Percentiles rank a stretch among this genome's conserved stretches.
These are phyloP conservation scores for Pistacia atlantica DNA, from an alignment of 345 rosid genomes.

Conservation along the genomic window DNA sequence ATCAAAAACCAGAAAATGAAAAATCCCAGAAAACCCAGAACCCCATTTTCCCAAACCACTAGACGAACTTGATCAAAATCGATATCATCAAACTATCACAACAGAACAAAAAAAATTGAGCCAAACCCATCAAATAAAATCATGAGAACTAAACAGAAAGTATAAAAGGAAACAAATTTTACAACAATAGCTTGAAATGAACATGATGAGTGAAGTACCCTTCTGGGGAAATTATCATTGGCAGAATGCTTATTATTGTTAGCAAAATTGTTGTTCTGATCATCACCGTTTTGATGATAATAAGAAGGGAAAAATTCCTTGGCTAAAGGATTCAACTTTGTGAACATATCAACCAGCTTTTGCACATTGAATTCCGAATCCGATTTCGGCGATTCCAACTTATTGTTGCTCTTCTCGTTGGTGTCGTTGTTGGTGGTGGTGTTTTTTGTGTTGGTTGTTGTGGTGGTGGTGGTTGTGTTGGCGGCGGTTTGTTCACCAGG, in stretches of 20 bases:
- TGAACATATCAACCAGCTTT: slow-evolving; percentile 78
- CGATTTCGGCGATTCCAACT: slow-evolving; percentile 41
- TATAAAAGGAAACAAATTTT: neutral
- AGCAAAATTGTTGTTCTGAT: slow-evolving; percentile 34
- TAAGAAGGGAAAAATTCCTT: slow-evolving; percentile 83
- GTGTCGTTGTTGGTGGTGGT: neutral
- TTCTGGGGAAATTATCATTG: slow-evolving; percentile 33
- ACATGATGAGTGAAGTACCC: slow-evolving; percentile 35
- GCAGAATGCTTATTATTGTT: slow-evolving; percentile 29
- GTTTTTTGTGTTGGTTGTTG: no score
- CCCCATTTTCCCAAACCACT: neutral
- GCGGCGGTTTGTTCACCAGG: slow-evolving; percentile 48
- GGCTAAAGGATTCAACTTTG: slow-evolving; percentile 84
- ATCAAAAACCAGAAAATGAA: neutral
- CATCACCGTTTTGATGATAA: slow-evolving; percentile 28
- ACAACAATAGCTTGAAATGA: slow-evolving; percentile 15
- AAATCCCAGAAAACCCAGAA: neutral
- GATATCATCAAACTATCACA: neutral
- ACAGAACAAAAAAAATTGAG: neutral
- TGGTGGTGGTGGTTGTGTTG: slow-evolving; percentile 7
- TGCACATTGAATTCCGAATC: slow-evolving; percentile 64
- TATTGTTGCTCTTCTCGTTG: slow-evolving; percentile 33
- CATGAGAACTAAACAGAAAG: neutral
- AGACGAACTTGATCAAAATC: neutral
- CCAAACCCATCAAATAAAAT: slow-evolving; percentile 10